Conservation (phyloP, 768 basidiomycete genomes). For the Podaxis carcinomalis region DNA sequence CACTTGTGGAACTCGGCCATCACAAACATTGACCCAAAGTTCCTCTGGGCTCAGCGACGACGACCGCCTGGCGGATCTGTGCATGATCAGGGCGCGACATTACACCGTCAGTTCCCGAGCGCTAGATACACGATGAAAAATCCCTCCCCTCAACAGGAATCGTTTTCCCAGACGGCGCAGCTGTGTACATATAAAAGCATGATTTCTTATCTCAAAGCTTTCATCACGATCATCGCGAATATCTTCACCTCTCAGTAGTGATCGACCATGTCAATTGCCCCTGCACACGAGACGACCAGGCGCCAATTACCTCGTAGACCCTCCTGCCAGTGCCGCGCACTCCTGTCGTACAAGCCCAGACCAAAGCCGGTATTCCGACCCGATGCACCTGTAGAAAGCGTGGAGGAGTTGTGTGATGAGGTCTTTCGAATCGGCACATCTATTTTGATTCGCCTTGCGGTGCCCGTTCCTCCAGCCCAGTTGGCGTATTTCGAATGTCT, state of each 20-base stretch:
- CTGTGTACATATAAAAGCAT: neutral
- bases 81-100: neutral
- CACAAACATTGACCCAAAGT: neutral
- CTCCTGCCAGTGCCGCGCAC: neutral
- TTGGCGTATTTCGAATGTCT: neutral
- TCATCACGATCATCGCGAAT: neutral
- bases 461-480: neutral
- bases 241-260: neutral
- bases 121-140: neutral
- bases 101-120: neutral
- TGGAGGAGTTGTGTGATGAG: neutral
- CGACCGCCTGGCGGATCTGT: neutral
- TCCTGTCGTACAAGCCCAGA: neutral
- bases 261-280: neutral
- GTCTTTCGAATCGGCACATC: neutral
- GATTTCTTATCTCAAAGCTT: neutral
- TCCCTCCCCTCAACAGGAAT: neutral
- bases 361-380: neutral
- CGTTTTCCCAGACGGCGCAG: neutral
- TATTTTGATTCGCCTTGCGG: neutral
- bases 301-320: neutral
- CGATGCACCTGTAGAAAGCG: neutral
- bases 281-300: no score
- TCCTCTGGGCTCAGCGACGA: neutral
- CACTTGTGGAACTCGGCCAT: neutral